Base-by-base conservation (phyloP, 257 asterid genomes). In the Solanum paucissectum region DNA sequence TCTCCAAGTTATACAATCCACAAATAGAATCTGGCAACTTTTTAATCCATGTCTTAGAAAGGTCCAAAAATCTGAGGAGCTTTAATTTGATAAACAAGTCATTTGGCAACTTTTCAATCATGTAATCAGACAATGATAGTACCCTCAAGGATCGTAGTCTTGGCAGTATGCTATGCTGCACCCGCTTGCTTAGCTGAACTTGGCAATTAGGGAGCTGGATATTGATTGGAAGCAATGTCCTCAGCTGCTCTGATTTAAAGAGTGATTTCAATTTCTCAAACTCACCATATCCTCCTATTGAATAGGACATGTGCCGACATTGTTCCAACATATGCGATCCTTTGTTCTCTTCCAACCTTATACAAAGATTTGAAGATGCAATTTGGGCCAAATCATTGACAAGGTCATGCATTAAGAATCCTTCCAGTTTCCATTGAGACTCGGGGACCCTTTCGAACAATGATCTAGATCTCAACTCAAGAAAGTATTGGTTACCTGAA, bases 381-480 rank as follows among this genome's bases (percentile, higher is more conserved):
- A 36, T 36, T 12, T 75, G 46, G 11, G 86, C 85, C 18, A 87
- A n/a, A 87, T 75, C 88, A 75, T 87, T 87, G 20, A 87, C 72
- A 18, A 87, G 86, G 68, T 87, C 77, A 76, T 87, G 85, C 88
- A 86, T 86, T 38, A 27, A n/a, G 42, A 52, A 86, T 21, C 1
- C 10, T 13, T 46, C 69, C 3, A 46, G 0, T 1, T 10, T 9
- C 52, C 20, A 0, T 3, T 37, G 3, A 37, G 33, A 37, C 0
- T 62, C 2, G 25, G 52, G 44, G 34, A 12, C 62, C 32, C 49
- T 33, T 76, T 84, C 38, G 4, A 87, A 29, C 10, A 87, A 38
- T 18, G 89, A 62, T 79, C 86, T 40, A 16, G n/a, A 68, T 32
- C 36, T 44, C n/a, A 87, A 46, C 52, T 79, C 89, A 2, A 9